Base-by-base conservation (phyloP, 2,329 filamentous ascomycete genomes). In the Helicocarpus griseus region DNA sequence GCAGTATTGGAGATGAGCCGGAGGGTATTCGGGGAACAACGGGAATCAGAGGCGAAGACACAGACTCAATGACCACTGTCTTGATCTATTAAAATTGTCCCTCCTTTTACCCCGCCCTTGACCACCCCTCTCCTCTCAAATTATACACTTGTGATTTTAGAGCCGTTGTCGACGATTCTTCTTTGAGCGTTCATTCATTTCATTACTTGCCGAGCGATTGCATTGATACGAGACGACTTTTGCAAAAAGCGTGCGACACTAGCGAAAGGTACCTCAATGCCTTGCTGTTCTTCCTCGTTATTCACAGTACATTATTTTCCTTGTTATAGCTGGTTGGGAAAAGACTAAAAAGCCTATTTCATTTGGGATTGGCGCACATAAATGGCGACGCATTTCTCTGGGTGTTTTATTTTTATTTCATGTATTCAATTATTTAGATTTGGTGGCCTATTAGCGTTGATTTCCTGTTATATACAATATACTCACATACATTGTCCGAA, bases 1-100 rank as follows among this genome's bases (percentile, higher is more conserved):
- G 82, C 85, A 56, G 93, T 98, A 7, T 78, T 98, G 29, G 87
- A 89, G 66, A 95, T 95, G 84, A 95, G 89, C 69, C 77, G 91
- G 59, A 81, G 87, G 64, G 90, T 90, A 0, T 97, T 96, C 64
- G 85, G 87, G 52, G 88, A 96, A 76, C 89, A 97, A 73, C 81
- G 83, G 68, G 85, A 87, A 66, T 77, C 80, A 51, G 76, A 53
- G 65, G 69, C 55, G 76, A 79, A 61, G 65, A 64, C 56, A 54
- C 70, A 50, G 45, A n/a, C 38, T 29, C 38, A 43, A 52, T 40
- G 7, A 36, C 28, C 21, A 24, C 8, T 22, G 19, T 17, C 17
- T n/a, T 38, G n/a, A n/a, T n/a, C n/a, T n/a, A n/a, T n/a, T n/a
- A n/a, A n/a, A n/a, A n/a, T n/a, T n/a, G n/a, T n/a, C 35, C 5